Base-by-base conservation (phyloP, 2,329 filamentous ascomycete genomes). In the Pyrenochaeta sp. region DNA sequence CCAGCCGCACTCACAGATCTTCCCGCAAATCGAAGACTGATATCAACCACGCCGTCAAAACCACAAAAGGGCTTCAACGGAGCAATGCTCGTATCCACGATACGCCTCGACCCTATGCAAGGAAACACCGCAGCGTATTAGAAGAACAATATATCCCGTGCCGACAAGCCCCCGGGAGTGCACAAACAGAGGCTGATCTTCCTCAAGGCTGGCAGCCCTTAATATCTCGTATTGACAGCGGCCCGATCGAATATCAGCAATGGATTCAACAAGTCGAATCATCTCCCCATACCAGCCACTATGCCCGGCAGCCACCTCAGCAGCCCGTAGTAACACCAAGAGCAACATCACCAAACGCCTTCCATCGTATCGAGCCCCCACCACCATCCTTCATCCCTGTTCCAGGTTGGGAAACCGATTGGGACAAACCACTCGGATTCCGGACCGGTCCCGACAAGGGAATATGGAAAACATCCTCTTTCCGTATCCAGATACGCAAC, bases 341-440 rank as follows among this genome's bases (percentile, higher is more conserved):
- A 19, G n/a, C n/a, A 39, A 12, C 36, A 19, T 10, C 8, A 13
- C 5, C 36, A 10, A n/a, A 19, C 13, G 3, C 13, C 36, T n/a
- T 19, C 4, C 36, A 39, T 13, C 15, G 15, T 39, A 8, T n/a
- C 4, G 36, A n/a, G 10, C 36, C 36, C 4, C 36, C 36, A 19
- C 15, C 13, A 19, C 30, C 5, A 25, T 3, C 12, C 19, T 28
- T 50, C 25, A 48, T 49, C 13, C 36, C 45, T 15, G 28, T 50
- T 10, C 25, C 12, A 5, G 58, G 49, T 34, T 61, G 58, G 58
- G 55, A 61, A 2, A 27, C 52, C 19, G 51, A 61, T 8, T 58
- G 55, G 58, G 48, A 58, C 2, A 54, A 50, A 34, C 51, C 58
- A 22, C 44, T 58, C 22, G 55, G 54, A 8, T 34, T 58, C 7